Percentiles rank a stretch among this genome's conserved stretches.
Evolutionary conservation across 176 grass and related monocot genomes (phyloP).

Genomic region (Eragrostis nindensis): DNA sequence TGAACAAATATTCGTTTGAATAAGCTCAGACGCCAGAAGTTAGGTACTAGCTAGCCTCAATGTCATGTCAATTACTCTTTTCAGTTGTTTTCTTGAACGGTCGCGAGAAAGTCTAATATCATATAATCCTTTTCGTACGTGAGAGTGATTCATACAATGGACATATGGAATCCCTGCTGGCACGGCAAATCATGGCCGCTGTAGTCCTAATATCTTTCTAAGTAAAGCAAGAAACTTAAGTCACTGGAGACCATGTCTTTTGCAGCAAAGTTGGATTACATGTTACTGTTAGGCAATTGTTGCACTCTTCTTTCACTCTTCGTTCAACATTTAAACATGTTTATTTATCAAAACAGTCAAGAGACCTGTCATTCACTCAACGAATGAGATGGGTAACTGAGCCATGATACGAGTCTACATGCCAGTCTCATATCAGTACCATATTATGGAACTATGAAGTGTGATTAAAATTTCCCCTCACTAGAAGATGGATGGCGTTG

Average conservation of each 20-base stretch:
- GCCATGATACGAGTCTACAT: not conserved
- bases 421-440: too few relatives aligned
- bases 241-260: not conserved
- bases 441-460: too few relatives aligned
- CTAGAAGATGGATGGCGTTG: not conserved
- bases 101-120: not conserved
- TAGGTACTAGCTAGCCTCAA: not conserved
- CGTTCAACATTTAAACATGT: not conserved
- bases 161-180: not conserved
- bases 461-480: too few relatives aligned
- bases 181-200: not conserved
- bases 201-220: not conserved
- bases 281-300: not conserved
- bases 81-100: constrained; percentile 6
- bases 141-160: not conserved
- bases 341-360: not conserved
- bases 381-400: not conserved
- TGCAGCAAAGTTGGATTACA: not conserved
- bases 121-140: not conserved
- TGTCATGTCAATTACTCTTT: not conserved
- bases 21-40: not conserved
- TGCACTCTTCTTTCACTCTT: not conserved
- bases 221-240: too few relatives aligned
- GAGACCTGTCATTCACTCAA: not conserved
- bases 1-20: constrained; percentile 22